These are phyloP conservation scores for Naganishia sp. DNA, from an alignment of 1,284 basidiomycete genomes.

Conservation along the genomic window DNA sequence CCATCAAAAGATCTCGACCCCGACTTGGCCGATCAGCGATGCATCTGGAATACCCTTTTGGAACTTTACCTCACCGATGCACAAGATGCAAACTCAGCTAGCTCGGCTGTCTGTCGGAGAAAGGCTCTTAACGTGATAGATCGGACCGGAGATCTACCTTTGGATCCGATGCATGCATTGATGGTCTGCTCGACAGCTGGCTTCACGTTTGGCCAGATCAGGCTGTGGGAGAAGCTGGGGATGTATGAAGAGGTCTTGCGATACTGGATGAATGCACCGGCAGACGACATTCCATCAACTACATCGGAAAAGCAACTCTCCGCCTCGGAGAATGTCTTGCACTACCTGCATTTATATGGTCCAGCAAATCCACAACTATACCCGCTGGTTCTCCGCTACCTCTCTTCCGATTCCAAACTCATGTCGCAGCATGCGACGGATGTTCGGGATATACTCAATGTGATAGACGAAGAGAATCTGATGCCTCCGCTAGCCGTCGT, in stretches of 20 bases:
- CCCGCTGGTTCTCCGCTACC: conserved; percentile 82
- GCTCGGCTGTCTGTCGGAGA: conserved; percentile 7
- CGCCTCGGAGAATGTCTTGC: conserved; percentile 68
- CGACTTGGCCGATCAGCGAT: conserved; percentile 70
- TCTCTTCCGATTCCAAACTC: conserved; percentile 74
- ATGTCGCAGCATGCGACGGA: conserved; percentile 71
- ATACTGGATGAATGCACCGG: conserved; percentile 70
- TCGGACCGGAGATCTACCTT: conserved; percentile 65
- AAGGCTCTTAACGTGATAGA: conserved; percentile 73
- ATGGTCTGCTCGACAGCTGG: conserved; percentile 82
- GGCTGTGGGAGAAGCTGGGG: conserved; percentile 87
- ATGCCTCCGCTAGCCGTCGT: conserved; percentile 87
- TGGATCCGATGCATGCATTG: conserved; percentile 86
- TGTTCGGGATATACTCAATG: conserved; percentile 67
- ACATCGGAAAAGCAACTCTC: conserved; percentile 37
- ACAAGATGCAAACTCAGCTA: conserved; percentile 36
- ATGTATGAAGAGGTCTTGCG: conserved; percentile 95
- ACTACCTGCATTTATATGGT: conserved; percentile 73
- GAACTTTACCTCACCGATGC: conserved; percentile 77
- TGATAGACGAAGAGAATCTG: conserved; percentile 75
- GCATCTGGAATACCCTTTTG: conserved; percentile 93
- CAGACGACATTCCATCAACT: not conserved
- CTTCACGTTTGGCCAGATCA: conserved; percentile 80
- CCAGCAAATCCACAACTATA: conserved; percentile 72
- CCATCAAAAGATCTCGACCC: conserved; percentile 56